phyloP scores from a whole-genome alignment of 768 basidiomycete genomes.

The Lactarius sanguifluus region DNA sequence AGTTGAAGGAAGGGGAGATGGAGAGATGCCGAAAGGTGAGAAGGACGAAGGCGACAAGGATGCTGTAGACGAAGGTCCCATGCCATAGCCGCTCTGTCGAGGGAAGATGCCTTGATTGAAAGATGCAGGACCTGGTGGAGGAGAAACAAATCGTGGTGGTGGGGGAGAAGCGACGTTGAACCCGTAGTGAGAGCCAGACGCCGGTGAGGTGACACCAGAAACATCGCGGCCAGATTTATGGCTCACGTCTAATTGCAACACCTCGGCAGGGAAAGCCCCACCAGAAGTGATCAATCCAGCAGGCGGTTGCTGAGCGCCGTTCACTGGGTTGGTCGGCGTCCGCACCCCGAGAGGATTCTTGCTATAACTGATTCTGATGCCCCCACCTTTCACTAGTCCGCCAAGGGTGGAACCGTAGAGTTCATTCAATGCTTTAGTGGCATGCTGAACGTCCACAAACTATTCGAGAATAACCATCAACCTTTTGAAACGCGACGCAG shows the following conservation, averaged over 20 bases:
- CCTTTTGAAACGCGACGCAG: background rate
- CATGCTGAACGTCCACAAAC: conserved; percentile 89
- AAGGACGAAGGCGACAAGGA: conserved; percentile 33
- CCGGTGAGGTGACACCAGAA: conserved; percentile 37
- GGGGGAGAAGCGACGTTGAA: conserved; percentile 39
- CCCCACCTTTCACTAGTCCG: conserved; percentile 90
- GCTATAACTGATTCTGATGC: conserved; percentile 96
- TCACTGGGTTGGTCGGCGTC: conserved; percentile 58
- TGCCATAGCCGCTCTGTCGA: conserved; percentile 33
- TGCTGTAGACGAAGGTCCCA: conserved; percentile 29
- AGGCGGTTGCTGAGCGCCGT: conserved; percentile 33
- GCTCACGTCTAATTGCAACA: conserved; percentile 29
- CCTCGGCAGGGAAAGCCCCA: conserved; percentile 23
- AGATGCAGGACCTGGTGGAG: conserved; percentile 34
- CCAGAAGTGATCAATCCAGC: conserved; percentile 22
- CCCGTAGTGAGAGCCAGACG: conserved; percentile 34
- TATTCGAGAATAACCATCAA: conserved; percentile 35
- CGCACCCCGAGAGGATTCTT: conserved; percentile 97
- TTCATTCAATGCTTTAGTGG: conserved; percentile 84
- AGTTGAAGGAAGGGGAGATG: conserved; percentile 33
- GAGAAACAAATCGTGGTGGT: conserved; percentile 40
- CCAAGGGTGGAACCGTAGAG: conserved; percentile 89
- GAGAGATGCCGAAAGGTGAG: conserved; percentile 41
- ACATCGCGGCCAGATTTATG: conserved; percentile 33
- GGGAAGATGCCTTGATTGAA: conserved; percentile 27